Conservation (phyloP, 495 filamentous ascomycete species). For the Staphylotrichum longicolle region DNA sequence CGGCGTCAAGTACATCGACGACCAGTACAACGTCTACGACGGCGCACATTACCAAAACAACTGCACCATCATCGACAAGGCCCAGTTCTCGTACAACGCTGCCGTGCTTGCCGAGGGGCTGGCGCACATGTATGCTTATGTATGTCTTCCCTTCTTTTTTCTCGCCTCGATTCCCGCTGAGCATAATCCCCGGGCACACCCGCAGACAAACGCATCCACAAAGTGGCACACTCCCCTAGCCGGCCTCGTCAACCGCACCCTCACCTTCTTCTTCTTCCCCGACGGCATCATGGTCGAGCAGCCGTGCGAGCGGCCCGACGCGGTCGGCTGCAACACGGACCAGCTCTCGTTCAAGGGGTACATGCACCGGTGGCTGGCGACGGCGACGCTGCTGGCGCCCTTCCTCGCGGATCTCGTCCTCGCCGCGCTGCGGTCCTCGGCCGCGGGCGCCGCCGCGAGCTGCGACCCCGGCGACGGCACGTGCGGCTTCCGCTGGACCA, state of each 20-base stretch:
- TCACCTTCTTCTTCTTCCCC: conserved; percentile 60
- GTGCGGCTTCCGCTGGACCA: conserved; percentile 56
- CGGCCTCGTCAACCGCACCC: conserved; percentile 54
- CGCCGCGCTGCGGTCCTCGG: conserved; percentile 62
- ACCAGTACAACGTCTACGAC: conserved; percentile 61
- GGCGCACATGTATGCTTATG: conserved; percentile 66
- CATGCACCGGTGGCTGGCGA: conserved; percentile 68
- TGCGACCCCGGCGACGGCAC: conserved; percentile 61
- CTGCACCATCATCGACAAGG: conserved; percentile 53
- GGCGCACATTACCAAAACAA: conserved; percentile 55
- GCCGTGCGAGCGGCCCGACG: conserved; percentile 57
- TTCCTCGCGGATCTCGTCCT: conserved; percentile 59
- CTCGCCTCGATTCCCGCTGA: conserved; percentile 31
- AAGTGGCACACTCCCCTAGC: conserved; percentile 58
- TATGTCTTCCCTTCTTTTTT: conserved; percentile 34
- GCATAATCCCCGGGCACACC: not conserved
- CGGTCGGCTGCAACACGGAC: conserved; percentile 59
- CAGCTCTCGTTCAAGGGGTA: conserved; percentile 77
- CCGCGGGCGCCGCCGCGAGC: conserved; percentile 59
- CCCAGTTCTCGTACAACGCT: conserved; percentile 65
- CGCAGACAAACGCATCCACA: conserved; percentile 38
- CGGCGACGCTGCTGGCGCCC: conserved; percentile 64
- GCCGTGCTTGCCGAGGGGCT: conserved; percentile 64
- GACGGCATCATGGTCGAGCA: conserved; percentile 53
- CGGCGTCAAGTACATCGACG: conserved; percentile 47